Evolutionary conservation across 2,329 filamentous ascomycete species (phyloP), one percentile per base, ranked within the genome.

Genomic region (Penicillium sp.): DNA sequence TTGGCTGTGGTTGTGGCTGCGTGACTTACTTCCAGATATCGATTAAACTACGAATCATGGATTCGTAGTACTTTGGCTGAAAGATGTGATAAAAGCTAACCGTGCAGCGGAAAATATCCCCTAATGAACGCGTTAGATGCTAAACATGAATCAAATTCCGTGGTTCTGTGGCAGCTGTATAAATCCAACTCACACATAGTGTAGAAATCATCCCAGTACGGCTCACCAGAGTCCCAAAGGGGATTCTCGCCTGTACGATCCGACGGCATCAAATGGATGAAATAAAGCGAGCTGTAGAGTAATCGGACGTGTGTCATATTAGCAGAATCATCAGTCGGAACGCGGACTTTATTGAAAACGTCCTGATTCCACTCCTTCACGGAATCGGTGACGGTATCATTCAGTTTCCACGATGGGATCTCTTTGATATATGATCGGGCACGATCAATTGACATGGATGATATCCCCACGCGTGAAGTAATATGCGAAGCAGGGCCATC

Each of bases 201-300:
- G 60, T 88, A 89, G 13, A 86, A 82, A 49, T 89, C 87, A 55
- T 88, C 84, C 65, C 87, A 90, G 60, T 85, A 89, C 1, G 87
- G 86, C 67, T 89, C 87, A 0, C 65, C 63, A 0, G 83, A 85
- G 0, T 75, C 66, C 86, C 87, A 90, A 0, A 80, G 69, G 0
- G 86, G 86, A 55, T 89, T 90, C 65, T 90, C 87, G 0, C 85
- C 86, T 0, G 85, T 88, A 52, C 85, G 82, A 64, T 90, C 87
- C 0, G 85, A 86, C 0, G 87, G 86, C 53, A 89, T 80, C 7
- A 89, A 68, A 49, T 84, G 82, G 78, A 86, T 86, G 54, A 87
- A 85, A 62, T 89, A 89, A 4, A 69, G 55, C 8, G 66, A 69
- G 34, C 66, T 69, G 26, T 69, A 69, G 3, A 68, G 49, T 26